Evolutionary conservation across 768 basidiomycete genomes (phyloP).

Genomic region (Psilocybe cubensis): DNA sequence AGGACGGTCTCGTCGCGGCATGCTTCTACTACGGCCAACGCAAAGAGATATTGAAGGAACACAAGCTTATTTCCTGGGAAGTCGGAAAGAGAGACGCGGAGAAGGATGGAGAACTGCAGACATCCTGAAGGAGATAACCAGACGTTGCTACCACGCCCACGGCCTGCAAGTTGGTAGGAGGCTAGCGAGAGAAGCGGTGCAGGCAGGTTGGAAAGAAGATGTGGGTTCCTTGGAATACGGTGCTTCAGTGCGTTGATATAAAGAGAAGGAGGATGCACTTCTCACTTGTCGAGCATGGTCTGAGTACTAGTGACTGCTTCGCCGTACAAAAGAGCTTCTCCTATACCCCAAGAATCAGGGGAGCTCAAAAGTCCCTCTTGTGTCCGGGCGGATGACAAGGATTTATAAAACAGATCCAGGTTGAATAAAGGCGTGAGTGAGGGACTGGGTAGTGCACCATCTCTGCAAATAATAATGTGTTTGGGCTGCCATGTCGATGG

Average conservation of each 20-base stretch:
- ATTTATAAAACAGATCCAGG: constrained; percentile 58
- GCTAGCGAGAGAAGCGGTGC: constrained; percentile 84
- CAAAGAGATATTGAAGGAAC: constrained; percentile 92
- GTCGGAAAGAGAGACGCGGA: constrained; percentile 53
- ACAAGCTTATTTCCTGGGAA: constrained; percentile 70
- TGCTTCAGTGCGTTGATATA: background rate
- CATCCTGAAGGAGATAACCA: constrained; percentile 95
- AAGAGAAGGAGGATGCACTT: constrained; percentile 10
- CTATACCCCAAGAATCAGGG: constrained; percentile 54
- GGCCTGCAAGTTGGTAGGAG: constrained; percentile 83
- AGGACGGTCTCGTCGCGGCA: constrained; percentile 65
- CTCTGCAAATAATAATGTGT: constrained; percentile 55
- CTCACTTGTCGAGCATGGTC: constrained; percentile 91
- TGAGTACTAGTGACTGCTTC: constrained; percentile 95
- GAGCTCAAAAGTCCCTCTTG: constrained; percentile 25
- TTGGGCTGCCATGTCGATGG: constrained; percentile 47
- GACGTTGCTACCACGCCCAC: constrained; percentile 86
- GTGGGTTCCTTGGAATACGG: constrained; percentile 64
- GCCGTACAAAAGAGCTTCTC: constrained; percentile 83
- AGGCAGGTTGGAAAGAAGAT: constrained; percentile 68
- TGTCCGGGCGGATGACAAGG: constrained; percentile 42
- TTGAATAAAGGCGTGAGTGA: constrained; percentile 78
- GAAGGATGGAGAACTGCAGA: constrained; percentile 79
- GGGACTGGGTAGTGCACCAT: constrained; percentile 48
- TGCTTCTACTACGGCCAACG: constrained; percentile 87